Evolutionary conservation across 164 flowering plant genomes (phyloP).

Genomic region (Chimonanthus praecox): DNA sequence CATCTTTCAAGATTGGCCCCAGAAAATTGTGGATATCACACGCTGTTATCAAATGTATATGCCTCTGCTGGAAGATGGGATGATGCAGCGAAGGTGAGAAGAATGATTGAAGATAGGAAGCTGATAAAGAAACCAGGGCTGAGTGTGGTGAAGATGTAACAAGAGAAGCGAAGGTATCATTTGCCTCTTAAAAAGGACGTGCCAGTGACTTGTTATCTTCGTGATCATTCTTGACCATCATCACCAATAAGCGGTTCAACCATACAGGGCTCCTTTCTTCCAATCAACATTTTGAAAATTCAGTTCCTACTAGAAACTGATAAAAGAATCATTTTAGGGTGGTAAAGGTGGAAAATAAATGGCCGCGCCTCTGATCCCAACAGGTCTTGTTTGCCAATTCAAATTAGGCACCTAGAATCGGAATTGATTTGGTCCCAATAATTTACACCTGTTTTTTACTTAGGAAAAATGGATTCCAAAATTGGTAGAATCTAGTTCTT

Average conservation of each 20-base stretch:
- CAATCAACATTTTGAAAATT: not conserved
- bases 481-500: too few species aligned
- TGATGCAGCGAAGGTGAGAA: conserved; percentile 26
- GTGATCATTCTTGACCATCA: not conserved
- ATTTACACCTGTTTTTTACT: too few species aligned
- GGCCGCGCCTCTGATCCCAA: conserved; percentile 50
- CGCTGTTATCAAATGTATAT: conserved; percentile 28
- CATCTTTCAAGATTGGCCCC: conserved; percentile 25
- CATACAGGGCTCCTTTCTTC: not conserved
- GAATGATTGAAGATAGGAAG: conserved; percentile 24
- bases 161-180: not conserved
- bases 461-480: too few species aligned
- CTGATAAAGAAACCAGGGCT: conserved; percentile 29
- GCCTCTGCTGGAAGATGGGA: conserved; percentile 24
- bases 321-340: not conserved
- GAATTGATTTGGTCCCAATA: too few species aligned
- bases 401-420: conserved; percentile 29
- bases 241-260: not conserved
- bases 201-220: not conserved
- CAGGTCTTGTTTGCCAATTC: conserved; percentile 40
- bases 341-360: not conserved
- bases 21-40: conserved; percentile 25
- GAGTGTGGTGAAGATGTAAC: conserved; percentile 20
- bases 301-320: not conserved
- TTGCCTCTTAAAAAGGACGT: not conserved